These are phyloP conservation scores for Calonectria pteridis DNA, from an alignment of 2,329 filamentous ascomycete genomes.

Conservation along the genomic window DNA sequence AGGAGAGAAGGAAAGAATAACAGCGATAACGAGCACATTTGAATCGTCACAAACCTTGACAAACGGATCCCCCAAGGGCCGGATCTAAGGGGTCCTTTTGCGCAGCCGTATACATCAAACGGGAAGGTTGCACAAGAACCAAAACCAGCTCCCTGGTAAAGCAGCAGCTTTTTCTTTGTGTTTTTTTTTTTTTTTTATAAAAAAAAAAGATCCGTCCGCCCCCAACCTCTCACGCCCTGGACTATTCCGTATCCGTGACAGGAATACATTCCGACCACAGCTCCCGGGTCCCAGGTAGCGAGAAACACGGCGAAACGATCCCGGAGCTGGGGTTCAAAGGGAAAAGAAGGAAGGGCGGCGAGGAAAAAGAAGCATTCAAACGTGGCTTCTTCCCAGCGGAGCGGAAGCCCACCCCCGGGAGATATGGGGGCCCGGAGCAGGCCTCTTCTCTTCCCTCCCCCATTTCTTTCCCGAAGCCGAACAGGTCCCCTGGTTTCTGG, in stretches of 20 bases:
- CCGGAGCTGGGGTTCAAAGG: not conserved
- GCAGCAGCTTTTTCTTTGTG: not conserved
- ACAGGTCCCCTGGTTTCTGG: not conserved
- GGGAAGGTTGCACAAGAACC: not conserved
- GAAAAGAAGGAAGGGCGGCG: not conserved
- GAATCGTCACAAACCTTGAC: not conserved
- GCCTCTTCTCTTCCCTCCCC: not conserved
- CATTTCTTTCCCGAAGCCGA: not conserved
- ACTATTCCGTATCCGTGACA: not conserved
- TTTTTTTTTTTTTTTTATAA: too few relatives aligned
- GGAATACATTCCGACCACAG: not conserved
- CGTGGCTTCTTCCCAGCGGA: conserved; percentile 2
- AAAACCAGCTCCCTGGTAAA: not conserved
- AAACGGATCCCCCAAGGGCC: not conserved
- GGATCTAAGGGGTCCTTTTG: not conserved
- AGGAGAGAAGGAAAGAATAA: not conserved
- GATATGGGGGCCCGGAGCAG: not conserved
- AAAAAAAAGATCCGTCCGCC: not conserved
- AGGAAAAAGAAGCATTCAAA: conserved; percentile 1
- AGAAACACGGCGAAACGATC: conserved; percentile 10
- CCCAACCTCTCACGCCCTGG: not conserved
- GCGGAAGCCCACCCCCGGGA: not conserved
- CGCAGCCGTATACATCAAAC: not conserved
- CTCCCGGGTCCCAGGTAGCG: conserved; percentile 17
- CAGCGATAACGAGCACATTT: not conserved